These are phyloP conservation scores for Trypanosoma lewisi DNA, from an alignment of 208 protist species.

Conservation along the genomic window DNA sequence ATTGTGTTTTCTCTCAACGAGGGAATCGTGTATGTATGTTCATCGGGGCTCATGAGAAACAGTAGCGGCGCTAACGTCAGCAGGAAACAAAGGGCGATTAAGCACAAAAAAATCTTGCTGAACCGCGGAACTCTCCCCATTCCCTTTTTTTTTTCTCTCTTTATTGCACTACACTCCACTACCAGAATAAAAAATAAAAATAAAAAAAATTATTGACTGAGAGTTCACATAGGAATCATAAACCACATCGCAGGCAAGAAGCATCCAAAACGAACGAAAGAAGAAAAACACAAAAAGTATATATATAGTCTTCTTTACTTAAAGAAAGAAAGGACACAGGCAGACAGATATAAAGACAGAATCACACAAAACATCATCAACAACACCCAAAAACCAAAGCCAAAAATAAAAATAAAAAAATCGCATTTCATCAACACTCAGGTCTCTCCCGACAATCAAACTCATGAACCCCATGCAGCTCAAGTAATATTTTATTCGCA, in stretches of 20 bases:
- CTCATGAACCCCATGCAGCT: conserved; percentile 47
- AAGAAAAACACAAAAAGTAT: too few relatives aligned
- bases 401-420: conserved; percentile 11
- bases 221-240: too few relatives aligned
- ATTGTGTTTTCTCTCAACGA: too few relatives aligned
- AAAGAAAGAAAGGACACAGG: conserved; percentile 14
- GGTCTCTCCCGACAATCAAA: conserved; percentile 46
- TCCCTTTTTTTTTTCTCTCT: conserved; percentile 9
- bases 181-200: neutral
- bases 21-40: neutral
- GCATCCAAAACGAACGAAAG: too few relatives aligned
- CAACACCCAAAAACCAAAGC: neutral
- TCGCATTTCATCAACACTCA: conserved; percentile 25
- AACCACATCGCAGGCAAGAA: too few relatives aligned
- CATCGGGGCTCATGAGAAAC: neutral
- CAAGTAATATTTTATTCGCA: conserved; percentile 48
- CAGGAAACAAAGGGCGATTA: neutral
- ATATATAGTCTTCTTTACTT: neutral
- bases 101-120: neutral
- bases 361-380: conserved; percentile 11
- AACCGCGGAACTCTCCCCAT: neutral
- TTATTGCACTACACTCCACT: neutral
- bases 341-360: conserved; percentile 17
- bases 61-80: neutral
- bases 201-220: conserved; percentile 4